Evolutionary conservation across 192 early-diverging fungal genomes (phyloP).

Genomic region (Funneliformis mosseae): DNA sequence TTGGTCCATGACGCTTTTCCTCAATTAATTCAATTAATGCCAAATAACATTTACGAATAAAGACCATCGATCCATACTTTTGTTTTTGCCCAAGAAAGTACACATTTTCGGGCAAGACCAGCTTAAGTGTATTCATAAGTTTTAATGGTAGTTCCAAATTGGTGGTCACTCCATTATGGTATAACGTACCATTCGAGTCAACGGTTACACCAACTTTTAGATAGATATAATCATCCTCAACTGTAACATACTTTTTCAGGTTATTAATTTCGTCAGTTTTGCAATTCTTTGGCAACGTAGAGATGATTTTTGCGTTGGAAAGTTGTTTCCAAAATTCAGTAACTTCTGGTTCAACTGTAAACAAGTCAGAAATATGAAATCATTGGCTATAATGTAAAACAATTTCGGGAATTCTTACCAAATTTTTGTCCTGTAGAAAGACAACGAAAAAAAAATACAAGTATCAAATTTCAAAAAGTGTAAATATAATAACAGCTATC

Average conservation of each 20-base stretch:
- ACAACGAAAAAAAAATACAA: no score
- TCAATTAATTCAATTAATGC: neutral
- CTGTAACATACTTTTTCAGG: no score
- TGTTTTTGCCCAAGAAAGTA: conserved; percentile 5
- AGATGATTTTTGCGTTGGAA: conserved; percentile 21
- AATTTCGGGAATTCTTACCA: no score
- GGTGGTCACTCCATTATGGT: neutral
- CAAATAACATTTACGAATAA: conserved; percentile 16
- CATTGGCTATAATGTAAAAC: no score
- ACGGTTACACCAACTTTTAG: conserved; percentile 4
- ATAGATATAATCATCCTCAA: no score
- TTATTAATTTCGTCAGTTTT: no score
- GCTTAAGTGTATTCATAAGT: neutral
- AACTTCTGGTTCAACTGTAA: no score
- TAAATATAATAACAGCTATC: no score
- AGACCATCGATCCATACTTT: conserved; percentile 10
- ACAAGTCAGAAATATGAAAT: no score
- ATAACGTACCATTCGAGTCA: conserved; percentile 13
- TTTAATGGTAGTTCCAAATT: neutral
- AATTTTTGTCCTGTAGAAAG: no score
- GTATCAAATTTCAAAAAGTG: no score
- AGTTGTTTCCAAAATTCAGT: conserved; percentile 30
- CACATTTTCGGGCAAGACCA: neutral
- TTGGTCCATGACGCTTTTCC: neutral
- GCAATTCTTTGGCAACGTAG: neutral